Conservation (phyloP, 257 asterid genomes). For the Scutellaria galericulata region DNA sequence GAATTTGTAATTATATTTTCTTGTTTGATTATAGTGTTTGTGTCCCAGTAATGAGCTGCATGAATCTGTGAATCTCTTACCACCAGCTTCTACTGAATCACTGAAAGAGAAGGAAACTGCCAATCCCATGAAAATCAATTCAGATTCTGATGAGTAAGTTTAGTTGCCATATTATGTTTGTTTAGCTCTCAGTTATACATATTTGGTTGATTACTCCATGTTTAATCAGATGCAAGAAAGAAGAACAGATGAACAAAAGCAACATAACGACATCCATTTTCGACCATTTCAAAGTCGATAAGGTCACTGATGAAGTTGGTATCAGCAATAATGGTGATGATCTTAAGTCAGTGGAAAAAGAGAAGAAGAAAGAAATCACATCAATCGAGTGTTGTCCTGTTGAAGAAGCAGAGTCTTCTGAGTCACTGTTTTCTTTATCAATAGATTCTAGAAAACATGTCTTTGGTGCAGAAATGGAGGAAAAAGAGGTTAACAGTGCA, state of each 20-base stretch:
- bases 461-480: slow-evolving; percentile 34
- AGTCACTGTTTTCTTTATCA: slow-evolving; percentile 61
- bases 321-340: not conserved
- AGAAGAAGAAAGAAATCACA: not conserved
- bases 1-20: not conserved
- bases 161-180: not conserved
- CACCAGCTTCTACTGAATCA: slow-evolving; percentile 31
- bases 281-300: slow-evolving; percentile 12
- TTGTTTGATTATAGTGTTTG: slow-evolving; percentile 27
- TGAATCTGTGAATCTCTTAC: slow-evolving; percentile 31
- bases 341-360: slow-evolving; percentile 6
- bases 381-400: too few species aligned
- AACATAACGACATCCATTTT: slow-evolving; percentile 15
- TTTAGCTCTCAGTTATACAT: not conserved
- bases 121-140: slow-evolving; percentile 14
- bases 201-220: not conserved
- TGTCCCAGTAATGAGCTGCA: slow-evolving; percentile 26
- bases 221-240: slow-evolving; percentile 25
- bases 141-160: slow-evolving; percentile 44
- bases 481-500: slow-evolving; percentile 51
- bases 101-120: slow-evolving; percentile 30
- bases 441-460: slow-evolving; percentile 55
- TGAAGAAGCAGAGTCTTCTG: slow-evolving; percentile 42
- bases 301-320: not conserved
- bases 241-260: slow-evolving; percentile 24